A percentile compares a stretch with the other conserved stretches of the same genome.
phyloP scores from a whole-genome alignment of 768 basidiomycete species.

The Suillus subalutaceus region DNA sequence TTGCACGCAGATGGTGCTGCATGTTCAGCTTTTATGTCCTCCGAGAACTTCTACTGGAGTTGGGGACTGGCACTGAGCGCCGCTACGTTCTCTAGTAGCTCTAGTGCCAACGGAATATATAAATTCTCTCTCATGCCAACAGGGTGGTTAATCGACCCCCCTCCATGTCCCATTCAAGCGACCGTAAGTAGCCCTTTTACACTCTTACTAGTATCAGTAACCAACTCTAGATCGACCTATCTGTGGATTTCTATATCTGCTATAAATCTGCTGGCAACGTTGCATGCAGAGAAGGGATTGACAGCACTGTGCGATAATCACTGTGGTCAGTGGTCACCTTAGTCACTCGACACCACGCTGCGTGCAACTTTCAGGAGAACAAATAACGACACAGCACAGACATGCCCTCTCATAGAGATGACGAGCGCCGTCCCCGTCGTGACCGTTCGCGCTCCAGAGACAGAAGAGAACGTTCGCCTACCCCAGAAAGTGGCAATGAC shows the following conservation, averaged over 20 bases:
- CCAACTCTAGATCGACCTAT: background rate
- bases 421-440: background rate
- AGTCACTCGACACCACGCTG: background rate
- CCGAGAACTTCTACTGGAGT: too few species aligned
- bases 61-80: too few species aligned
- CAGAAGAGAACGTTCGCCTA: slow-evolving; percentile 39
- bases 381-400: background rate
- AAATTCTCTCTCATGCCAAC: too few species aligned
- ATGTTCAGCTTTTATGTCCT: too few species aligned
- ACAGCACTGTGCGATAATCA: background rate
- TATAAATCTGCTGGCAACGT: background rate
- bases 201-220: background rate
- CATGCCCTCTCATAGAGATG: slow-evolving; percentile 22
- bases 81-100: too few species aligned
- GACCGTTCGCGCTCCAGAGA: slow-evolving; percentile 32
- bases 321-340: background rate
- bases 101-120: too few species aligned
- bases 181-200: too few species aligned
- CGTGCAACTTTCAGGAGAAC: background rate
- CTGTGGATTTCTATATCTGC: background rate
- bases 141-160: background rate
- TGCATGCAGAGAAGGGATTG: background rate
- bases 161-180: background rate
- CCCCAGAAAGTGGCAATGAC: slow-evolving; percentile 43
- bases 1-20: too few species aligned